Base-by-base conservation (phyloP, 2,329 filamentous ascomycete genomes). In the Aureobasidium melanogenum region DNA sequence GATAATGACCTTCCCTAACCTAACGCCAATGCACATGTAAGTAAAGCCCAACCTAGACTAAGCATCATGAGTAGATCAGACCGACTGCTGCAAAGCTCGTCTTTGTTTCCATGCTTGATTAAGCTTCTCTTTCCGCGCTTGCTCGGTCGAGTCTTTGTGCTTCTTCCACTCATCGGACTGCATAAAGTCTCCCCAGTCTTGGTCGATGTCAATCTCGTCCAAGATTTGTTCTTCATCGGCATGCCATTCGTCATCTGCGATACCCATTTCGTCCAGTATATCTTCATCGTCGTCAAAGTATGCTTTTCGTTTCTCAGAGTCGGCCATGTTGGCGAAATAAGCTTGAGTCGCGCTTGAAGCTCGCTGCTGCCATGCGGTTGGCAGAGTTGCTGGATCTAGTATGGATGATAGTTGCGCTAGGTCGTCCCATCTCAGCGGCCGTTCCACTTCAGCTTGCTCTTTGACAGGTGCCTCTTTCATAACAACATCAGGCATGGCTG, bases 371-470 rank as follows among this genome's bases (percentile, higher is more conserved):
- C 56, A 59, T 32, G 50, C 61, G 12, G 43, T 14, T 17, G 63
- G 63, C 5, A 61, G 32, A 15, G 59, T 47, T 17, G 59, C 26
- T 7, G 48, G 24, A 19, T 54, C 48, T 17, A 61, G 26, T n/a
- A 46, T n/a, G 2, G 59, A 46, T 5, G 24, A 55, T 8, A 65
- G 36, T n/a, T 55, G 34, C 5, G 48, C 43, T n/a, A 65, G 46
- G 12, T 65, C 62, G 15, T 65, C 62, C 63, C 63, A 65, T 22
- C 48, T 39, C 14, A 63, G 30, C 4, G 63, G 62, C 15, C 55
- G 39, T 24, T 57, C 38, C 1, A 62, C 52, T 15, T 61, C 28
- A 6, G 19, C 15, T 39, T 58, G 55, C 44, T 50, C 43, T 15
- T 28, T 50, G 44, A 41, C 56, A 10, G 44, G 54, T 6, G 41